These are phyloP conservation scores for Protomyces macrosporus DNA, from an alignment of 1,139 yeast species.

Conservation along the genomic window DNA sequence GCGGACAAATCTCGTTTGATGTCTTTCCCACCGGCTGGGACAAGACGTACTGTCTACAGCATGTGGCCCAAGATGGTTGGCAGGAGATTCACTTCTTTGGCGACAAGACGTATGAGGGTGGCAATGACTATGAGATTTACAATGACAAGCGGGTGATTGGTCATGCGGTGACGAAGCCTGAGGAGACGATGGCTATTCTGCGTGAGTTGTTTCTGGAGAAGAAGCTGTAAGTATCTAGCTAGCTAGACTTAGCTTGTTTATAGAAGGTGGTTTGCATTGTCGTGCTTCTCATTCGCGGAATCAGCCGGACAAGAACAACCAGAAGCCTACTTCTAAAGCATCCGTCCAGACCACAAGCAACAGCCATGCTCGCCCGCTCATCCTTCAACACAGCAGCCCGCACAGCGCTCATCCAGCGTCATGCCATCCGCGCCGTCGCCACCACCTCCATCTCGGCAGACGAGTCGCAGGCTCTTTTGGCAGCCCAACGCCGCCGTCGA, in stretches of 20 bases:
- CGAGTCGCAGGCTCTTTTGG: conserved; percentile 63
- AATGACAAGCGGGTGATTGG: conserved; percentile 88
- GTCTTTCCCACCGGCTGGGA: conserved; percentile 99
- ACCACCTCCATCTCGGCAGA: conserved; percentile 57
- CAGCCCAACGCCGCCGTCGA: conserved; percentile 78
- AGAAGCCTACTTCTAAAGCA: neutral
- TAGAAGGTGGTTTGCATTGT: no score
- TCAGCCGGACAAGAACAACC: no score
- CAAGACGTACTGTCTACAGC: conserved; percentile 94
- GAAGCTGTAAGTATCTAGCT: no score
- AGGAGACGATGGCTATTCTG: conserved; percentile 77
- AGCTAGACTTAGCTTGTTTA: no score
- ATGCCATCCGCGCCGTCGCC: conserved; percentile 6
- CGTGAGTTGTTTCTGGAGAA: conserved; percentile 59
- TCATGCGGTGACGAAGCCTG: conserved; percentile 84
- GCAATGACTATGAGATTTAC: conserved; percentile 97
- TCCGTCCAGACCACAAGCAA: neutral
- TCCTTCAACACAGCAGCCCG: neutral
- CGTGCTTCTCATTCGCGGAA: no score
- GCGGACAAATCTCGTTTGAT: conserved; percentile 95
- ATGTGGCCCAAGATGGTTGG: conserved; percentile 79
- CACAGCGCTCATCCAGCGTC: conserved; percentile 6
- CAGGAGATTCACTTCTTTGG: conserved; percentile 93
- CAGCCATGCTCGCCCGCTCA: conserved; percentile 4
- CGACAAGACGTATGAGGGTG: conserved; percentile 93